phyloP scores from a whole-genome alignment of 768 basidiomycete species.

The Botryobasidium botryosum region DNA sequence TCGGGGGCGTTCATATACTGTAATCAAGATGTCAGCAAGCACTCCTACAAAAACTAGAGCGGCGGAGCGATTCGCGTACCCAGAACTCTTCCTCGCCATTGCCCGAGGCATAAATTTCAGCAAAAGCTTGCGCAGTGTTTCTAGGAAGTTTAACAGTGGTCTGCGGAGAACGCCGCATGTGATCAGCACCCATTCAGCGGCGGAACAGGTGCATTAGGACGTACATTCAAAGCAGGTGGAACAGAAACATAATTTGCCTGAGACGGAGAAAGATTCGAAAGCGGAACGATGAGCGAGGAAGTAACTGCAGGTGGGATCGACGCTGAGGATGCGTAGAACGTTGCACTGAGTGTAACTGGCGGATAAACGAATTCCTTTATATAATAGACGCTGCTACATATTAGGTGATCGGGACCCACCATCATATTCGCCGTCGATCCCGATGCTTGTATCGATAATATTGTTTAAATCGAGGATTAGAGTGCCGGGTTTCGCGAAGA shows the following conservation, averaged over 20 bases:
- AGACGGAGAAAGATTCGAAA: slow-evolving; percentile 44
- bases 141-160: slow-evolving; percentile 49
- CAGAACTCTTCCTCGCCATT: slow-evolving; percentile 60
- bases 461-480: slow-evolving; percentile 66
- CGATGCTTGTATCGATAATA: slow-evolving; percentile 28
- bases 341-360: slow-evolving; percentile 49
- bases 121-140: slow-evolving; percentile 49
- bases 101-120: slow-evolving; percentile 55
- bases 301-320: slow-evolving; percentile 39
- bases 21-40: not conserved
- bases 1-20: slow-evolving; percentile 57
- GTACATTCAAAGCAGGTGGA: slow-evolving; percentile 54
- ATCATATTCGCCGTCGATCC: slow-evolving; percentile 50
- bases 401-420: slow-evolving; percentile 24
- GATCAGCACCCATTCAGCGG: not conserved
- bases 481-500: slow-evolving; percentile 48
- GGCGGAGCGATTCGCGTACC: slow-evolving; percentile 30
- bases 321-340: slow-evolving; percentile 46
- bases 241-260: slow-evolving; percentile 61
- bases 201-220: not conserved
- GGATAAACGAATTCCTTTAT: not conserved
- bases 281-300: slow-evolving; percentile 49
- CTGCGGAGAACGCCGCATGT: slow-evolving; percentile 20
- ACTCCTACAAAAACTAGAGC: not conserved
- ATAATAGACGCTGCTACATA: not conserved